Evolutionary conservation across 768 basidiomycete genomes (phyloP).

Genomic region (Russula olivacea): DNA sequence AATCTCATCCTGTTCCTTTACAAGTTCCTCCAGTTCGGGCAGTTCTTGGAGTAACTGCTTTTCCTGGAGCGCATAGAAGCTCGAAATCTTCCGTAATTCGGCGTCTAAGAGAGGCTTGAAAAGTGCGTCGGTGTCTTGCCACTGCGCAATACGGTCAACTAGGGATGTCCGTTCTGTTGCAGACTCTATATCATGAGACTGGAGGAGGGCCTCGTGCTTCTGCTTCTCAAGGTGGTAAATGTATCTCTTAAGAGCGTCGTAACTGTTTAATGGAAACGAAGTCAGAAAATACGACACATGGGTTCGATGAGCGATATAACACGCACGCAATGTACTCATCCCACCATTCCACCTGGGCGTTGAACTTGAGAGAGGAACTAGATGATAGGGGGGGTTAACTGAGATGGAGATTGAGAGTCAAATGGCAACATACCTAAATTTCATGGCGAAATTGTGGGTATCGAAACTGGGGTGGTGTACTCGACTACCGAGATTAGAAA

Average conservation of each 20-base stretch:
- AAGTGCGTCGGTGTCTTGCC: slow-evolving; percentile 42
- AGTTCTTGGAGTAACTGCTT: slow-evolving; percentile 62
- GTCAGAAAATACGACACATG: neutral
- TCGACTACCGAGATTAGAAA: slow-evolving; percentile 10
- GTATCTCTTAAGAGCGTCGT: slow-evolving; percentile 76
- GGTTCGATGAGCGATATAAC: neutral
- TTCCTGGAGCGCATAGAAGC: slow-evolving; percentile 77
- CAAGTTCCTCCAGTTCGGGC: slow-evolving; percentile 49
- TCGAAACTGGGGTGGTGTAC: slow-evolving; percentile 1
- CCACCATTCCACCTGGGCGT: slow-evolving; percentile 89
- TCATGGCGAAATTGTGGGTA: slow-evolving; percentile 38
- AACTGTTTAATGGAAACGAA: slow-evolving; percentile 41
- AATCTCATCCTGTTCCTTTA: slow-evolving; percentile 53
- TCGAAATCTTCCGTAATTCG: slow-evolving; percentile 73
- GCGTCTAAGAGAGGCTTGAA: slow-evolving; percentile 75
- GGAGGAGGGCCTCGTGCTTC: slow-evolving; percentile 43
- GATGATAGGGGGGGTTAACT: neutral
- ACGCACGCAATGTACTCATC: slow-evolving; percentile 85
- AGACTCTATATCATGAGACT: slow-evolving; percentile 53
- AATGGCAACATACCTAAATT: slow-evolving; percentile 46
- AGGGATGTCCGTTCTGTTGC: slow-evolving; percentile 52
- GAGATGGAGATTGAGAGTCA: neutral
- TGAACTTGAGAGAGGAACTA: slow-evolving; percentile 84
- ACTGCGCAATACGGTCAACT: slow-evolving; percentile 37
- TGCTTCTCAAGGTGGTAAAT: slow-evolving; percentile 85